phyloP scores from a whole-genome alignment of 371 early-diverging fungal species.

The Mortierella sp. region DNA sequence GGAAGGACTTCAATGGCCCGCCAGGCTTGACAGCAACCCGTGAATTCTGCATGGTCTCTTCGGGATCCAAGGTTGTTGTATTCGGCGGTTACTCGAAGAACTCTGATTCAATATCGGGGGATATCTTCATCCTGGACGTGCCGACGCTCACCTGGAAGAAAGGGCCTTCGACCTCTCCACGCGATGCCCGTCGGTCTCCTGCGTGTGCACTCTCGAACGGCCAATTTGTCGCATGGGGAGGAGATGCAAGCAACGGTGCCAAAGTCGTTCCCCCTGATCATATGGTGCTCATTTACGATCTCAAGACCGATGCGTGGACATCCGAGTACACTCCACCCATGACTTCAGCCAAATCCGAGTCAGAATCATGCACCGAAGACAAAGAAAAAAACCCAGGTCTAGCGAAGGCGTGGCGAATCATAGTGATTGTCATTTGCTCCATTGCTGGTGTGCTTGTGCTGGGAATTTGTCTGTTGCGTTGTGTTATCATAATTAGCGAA shows the following conservation, averaged over 20 bases:
- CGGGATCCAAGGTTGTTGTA: slow-evolving; percentile 15
- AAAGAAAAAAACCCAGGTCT: no score
- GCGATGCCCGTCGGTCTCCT: slow-evolving; percentile 1
- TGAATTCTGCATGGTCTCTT: slow-evolving; percentile 11
- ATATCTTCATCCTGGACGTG: slow-evolving; percentile 20
- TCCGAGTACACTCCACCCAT: background rate
- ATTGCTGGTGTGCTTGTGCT: no score
- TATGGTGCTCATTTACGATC: background rate
- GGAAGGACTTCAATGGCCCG: background rate
- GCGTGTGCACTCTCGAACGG: slow-evolving; percentile 27
- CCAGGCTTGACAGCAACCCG: no score
- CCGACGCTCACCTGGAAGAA: slow-evolving; percentile 22
- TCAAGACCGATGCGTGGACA: background rate
- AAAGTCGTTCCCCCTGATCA: no score
- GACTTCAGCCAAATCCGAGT: no score
- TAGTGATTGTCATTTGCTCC: no score
- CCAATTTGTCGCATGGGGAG: slow-evolving; percentile 23
- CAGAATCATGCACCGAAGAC: background rate
- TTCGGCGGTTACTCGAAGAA: slow-evolving; percentile 12
- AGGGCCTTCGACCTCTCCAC: background rate
- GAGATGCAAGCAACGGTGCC: no score
- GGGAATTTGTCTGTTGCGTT: no score
- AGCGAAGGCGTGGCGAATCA: no score
- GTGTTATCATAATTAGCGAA: no score
- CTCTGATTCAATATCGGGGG: background rate